Conservation (phyloP, 768 basidiomycete species). For the Podaxis pistillaris region DNA sequence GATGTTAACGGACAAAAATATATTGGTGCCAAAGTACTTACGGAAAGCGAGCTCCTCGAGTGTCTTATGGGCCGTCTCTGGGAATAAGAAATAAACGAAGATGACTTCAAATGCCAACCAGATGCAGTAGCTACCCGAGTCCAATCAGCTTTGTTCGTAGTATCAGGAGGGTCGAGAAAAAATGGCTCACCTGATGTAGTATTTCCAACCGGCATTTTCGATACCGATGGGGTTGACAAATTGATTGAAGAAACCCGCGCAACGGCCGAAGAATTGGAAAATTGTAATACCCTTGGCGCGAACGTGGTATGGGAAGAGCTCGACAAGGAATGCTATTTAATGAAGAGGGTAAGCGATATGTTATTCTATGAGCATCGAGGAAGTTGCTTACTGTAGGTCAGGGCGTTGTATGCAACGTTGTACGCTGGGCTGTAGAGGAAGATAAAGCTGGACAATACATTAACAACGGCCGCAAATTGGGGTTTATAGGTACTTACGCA, state of each 20-base stretch:
- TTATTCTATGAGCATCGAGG: background rate
- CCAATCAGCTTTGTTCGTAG: background rate
- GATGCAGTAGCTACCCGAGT: conserved; percentile 37
- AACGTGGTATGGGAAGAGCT: conserved; percentile 63
- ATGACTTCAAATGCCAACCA: conserved; percentile 52
- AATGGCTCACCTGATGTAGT: conserved; percentile 43
- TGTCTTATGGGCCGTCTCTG: conserved; percentile 52
- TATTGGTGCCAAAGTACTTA: conserved; percentile 25
- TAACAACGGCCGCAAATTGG: background rate
- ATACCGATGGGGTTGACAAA: conserved; percentile 69
- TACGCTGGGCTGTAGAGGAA: conserved; percentile 56
- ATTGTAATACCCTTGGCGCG: conserved; percentile 61
- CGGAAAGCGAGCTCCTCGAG: conserved; percentile 62
- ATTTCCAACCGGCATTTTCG: conserved; percentile 54
- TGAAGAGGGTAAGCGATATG: background rate
- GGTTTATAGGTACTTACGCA: conserved; percentile 29
- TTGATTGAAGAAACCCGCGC: conserved; percentile 61
- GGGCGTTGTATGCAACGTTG: conserved; percentile 55
- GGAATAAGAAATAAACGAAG: conserved; percentile 62
- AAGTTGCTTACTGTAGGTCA: conserved; percentile 46
- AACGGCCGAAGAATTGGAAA: conserved; percentile 57
- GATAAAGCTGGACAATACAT: conserved; percentile 41
- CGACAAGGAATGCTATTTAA: conserved; percentile 56
- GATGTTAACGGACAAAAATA: background rate
- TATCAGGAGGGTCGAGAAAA: background rate